A percentile compares a stretch with the other conserved stretches of the same genome.
Conservation (phyloP, 2,329 filamentous ascomycete genomes). For the Trichoderma oligosporum region DNA sequence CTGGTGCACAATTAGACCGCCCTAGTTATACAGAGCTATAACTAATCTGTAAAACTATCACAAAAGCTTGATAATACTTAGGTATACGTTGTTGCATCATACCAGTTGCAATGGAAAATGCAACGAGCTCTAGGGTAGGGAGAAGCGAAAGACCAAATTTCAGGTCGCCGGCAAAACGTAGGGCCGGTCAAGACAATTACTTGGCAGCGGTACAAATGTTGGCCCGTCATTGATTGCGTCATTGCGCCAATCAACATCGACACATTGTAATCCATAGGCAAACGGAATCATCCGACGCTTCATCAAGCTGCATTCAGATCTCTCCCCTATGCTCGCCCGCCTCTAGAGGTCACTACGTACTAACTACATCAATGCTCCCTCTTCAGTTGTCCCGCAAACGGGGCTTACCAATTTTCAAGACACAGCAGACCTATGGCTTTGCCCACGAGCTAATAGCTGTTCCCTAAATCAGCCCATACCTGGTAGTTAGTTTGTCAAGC, state of each 20-base stretch:
- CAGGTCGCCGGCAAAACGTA: background rate
- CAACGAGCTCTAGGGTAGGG: too few relatives aligned
- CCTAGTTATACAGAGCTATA: too few relatives aligned
- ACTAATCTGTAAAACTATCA: too few relatives aligned
- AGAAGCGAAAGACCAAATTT: too few relatives aligned
- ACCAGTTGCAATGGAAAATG: too few relatives aligned
- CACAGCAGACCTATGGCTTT: background rate
- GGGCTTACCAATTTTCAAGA: background rate
- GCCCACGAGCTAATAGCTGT: background rate
- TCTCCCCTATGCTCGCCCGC: too few relatives aligned
- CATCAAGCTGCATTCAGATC: background rate
- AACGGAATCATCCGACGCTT: background rate
- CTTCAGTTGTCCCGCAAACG: background rate
- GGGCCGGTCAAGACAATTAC: background rate
- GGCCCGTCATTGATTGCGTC: conserved; percentile 7
- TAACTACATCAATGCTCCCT: background rate
- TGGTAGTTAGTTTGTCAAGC: background rate
- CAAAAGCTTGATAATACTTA: too few relatives aligned
- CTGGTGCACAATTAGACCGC: too few relatives aligned
- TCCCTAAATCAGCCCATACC: background rate
- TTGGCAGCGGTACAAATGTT: background rate
- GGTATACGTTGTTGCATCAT: too few relatives aligned
- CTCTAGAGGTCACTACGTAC: too few relatives aligned
- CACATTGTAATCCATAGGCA: conserved; percentile 25
- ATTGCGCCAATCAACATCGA: conserved; percentile 23